Conservation (phyloP, 352 stramenopile species). For the Phytophthora podocarpi region DNA sequence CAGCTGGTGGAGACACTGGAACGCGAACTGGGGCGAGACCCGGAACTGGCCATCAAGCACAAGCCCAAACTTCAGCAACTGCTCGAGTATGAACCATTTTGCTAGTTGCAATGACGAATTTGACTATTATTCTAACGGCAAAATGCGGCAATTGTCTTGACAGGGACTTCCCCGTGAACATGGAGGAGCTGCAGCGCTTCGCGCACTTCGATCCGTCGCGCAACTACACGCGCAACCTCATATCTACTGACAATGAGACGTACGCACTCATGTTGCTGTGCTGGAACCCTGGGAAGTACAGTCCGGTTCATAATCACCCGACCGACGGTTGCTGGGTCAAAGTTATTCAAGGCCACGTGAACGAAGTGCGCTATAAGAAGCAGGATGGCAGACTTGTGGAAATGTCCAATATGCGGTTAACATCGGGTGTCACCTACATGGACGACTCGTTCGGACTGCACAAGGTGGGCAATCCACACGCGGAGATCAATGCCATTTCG, state of each 20-base stretch:
- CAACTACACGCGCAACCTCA: slow-evolving; percentile 95
- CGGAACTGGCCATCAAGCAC: slow-evolving; percentile 61
- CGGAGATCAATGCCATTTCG: slow-evolving; percentile 84
- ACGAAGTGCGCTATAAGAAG: slow-evolving; percentile 89
- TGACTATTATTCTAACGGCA: not conserved
- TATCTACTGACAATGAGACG: slow-evolving; percentile 91
- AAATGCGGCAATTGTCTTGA: not conserved
- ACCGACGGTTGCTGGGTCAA: slow-evolving; percentile 93
- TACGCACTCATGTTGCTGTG: slow-evolving; percentile 95
- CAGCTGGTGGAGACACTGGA: slow-evolving; percentile 65
- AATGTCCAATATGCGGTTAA: slow-evolving; percentile 66
- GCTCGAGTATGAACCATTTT: slow-evolving; percentile 45
- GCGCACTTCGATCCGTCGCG: slow-evolving; percentile 81
- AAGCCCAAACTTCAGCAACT: slow-evolving; percentile 60
- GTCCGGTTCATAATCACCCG: slow-evolving; percentile 93
- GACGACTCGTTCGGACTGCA: slow-evolving; percentile 92
- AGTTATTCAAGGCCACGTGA: slow-evolving; percentile 84
- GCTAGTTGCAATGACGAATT: slow-evolving; percentile 1
- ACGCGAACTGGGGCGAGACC: slow-evolving; percentile 49
- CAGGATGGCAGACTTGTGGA: slow-evolving; percentile 52
- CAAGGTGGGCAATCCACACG: slow-evolving; percentile 87
- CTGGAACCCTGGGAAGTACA: slow-evolving; percentile 92
- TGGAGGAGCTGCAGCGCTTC: slow-evolving; percentile 75
- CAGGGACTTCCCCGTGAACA: slow-evolving; percentile 55
- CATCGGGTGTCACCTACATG: slow-evolving; percentile 86